Evolutionary conservation across 2,329 filamentous ascomycete species (phyloP).

Genomic region (Dactylella cylindrospora): DNA sequence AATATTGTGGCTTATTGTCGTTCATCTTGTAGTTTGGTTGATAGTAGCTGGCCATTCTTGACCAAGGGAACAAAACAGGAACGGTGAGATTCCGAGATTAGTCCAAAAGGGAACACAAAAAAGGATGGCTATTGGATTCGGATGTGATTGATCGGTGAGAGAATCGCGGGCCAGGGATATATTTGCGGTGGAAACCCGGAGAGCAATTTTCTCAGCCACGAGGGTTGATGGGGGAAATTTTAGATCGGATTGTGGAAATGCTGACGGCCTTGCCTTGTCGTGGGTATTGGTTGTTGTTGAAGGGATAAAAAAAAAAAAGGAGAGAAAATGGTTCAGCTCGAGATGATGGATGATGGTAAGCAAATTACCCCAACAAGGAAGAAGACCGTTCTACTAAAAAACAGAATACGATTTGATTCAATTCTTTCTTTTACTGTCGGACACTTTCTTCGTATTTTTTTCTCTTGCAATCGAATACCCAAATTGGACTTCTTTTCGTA

Average conservation of each 20-base stretch:
- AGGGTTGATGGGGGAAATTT: slow-evolving; percentile 19
- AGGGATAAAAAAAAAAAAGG: too few species aligned
- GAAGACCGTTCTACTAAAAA: too few species aligned
- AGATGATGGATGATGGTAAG: too few species aligned
- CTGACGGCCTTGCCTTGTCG: too few species aligned
- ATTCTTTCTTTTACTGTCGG: too few species aligned
- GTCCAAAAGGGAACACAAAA: not conserved
- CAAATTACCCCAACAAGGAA: too few species aligned
- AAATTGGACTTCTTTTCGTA: not conserved
- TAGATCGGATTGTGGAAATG: too few species aligned
- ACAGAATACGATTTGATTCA: too few species aligned
- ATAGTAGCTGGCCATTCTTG: slow-evolving; percentile 41
- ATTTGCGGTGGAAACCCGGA: slow-evolving; percentile 15
- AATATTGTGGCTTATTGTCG: slow-evolving; percentile 36
- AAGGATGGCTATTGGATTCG: not conserved
- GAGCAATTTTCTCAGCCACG: too few species aligned
- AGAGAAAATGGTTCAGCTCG: too few species aligned
- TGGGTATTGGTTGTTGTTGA: too few species aligned
- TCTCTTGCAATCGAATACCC: slow-evolving; percentile 10
- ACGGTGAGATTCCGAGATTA: not conserved
- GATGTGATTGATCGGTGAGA: not conserved
- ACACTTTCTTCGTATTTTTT: too few species aligned
- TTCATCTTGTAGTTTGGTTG: slow-evolving; percentile 39
- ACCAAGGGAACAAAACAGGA: not conserved
- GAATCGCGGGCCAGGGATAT: not conserved